Percentiles rank a stretch among this genome's conserved stretches.
These are phyloP conservation scores for Phytophthora gonapodyides DNA, from an alignment of 352 stramenopile species.

Conservation along the genomic window DNA sequence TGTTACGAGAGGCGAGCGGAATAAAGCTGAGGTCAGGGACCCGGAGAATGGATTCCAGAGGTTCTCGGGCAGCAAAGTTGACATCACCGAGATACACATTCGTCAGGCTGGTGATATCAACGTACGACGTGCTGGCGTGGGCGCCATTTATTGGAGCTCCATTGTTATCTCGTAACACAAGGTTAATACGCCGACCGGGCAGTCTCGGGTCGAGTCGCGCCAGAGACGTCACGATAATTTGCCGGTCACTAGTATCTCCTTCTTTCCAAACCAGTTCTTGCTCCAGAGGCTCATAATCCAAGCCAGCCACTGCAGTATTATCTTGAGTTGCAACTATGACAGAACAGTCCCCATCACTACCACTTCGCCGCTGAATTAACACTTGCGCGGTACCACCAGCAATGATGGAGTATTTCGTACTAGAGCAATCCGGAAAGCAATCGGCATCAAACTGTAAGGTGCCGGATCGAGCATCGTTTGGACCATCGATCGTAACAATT, in stretches of 20 bases:
- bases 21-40: conserved; percentile 58
- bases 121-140: conserved; percentile 42
- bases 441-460: conserved; percentile 63
- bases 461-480: conserved; percentile 59
- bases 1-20: conserved; percentile 44
- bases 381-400: conserved; percentile 56
- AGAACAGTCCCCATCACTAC: conserved; percentile 49
- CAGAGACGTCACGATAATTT: conserved; percentile 52
- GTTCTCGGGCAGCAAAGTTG: conserved; percentile 51
- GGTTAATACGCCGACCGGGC: conserved; percentile 34
- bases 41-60: conserved; percentile 39
- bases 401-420: conserved; percentile 45
- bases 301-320: conserved; percentile 42
- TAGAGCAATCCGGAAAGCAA: conserved; percentile 69
- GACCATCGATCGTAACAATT: conserved; percentile 57
- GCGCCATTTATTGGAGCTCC: conserved; percentile 28
- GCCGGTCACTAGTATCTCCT: conserved; percentile 52
- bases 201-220: conserved; percentile 37
- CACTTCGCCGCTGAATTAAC: conserved; percentile 58
- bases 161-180: conserved; percentile 41
- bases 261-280: conserved; percentile 51
- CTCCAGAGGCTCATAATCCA: conserved; percentile 58
- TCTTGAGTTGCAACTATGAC: conserved; percentile 53
- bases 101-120: conserved; percentile 50
- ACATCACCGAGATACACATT: conserved; percentile 48